phyloP scores from a whole-genome alignment of 208 protist genomes.

The Leptomonas seymouri region DNA sequence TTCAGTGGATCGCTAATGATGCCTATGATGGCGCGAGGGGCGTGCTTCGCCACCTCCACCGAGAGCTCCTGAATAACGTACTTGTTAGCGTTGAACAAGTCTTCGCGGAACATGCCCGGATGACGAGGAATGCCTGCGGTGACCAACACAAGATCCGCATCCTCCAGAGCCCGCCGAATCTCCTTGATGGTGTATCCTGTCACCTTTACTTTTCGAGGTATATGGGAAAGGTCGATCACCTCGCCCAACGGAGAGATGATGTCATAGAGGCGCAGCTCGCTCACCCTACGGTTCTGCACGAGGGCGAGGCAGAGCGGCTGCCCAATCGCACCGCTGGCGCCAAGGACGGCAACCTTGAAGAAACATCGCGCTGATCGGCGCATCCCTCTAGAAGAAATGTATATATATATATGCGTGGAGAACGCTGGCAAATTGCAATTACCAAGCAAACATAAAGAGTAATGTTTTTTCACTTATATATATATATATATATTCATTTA shows the following conservation, averaged over 20 bases:
- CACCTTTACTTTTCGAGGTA: conserved; percentile 80
- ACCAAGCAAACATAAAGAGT: too few relatives aligned
- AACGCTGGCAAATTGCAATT: too few relatives aligned
- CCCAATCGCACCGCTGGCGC: conserved; percentile 95
- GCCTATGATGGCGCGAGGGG: conserved; percentile 82
- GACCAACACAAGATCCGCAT: conserved; percentile 92
- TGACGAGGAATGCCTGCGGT: conserved; percentile 96
- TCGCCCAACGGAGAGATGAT: conserved; percentile 72
- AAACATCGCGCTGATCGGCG: neutral
- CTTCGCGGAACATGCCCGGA: conserved; percentile 95
- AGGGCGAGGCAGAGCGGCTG: conserved; percentile 95
- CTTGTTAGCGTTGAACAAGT: conserved; percentile 96
- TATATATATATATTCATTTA: neutral
- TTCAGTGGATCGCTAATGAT: conserved; percentile 96
- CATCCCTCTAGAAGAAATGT: neutral
- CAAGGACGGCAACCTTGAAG: conserved; percentile 88
- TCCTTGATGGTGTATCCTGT: conserved; percentile 63
- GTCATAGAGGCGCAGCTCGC: conserved; percentile 88
- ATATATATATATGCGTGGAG: neutral
- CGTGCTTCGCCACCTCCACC: conserved; percentile 68
- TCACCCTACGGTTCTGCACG: conserved; percentile 82
- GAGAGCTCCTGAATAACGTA: conserved; percentile 80
- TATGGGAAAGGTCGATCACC: conserved; percentile 89
- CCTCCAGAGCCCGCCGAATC: conserved; percentile 72
- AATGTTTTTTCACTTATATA: neutral